Base-by-base conservation (phyloP, 169 alveolate genomes). In the Cryptosporidium ubiquitum region DNA sequence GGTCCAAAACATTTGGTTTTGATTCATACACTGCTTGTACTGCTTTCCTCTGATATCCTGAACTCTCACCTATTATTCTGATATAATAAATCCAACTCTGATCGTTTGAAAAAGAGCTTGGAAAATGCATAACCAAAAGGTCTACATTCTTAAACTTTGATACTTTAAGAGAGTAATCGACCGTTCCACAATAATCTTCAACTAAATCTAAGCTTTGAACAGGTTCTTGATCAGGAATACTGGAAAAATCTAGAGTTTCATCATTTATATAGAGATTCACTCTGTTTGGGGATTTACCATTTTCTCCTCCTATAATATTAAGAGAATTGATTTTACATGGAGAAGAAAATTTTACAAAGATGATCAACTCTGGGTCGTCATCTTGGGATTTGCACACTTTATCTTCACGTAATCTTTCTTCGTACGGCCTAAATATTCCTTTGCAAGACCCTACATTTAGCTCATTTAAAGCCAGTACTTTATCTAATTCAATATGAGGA, bases 331-430 rank as follows among this genome's bases (percentile, higher is more conserved):
- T 93, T 68, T 93, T 91, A 85, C 96, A 94, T 2, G 95, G 96
- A 16, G 94, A 86, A 7, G 84, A 33, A 33, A 55, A 64, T 12
- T 33, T 58, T 12, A 71, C 70, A 84, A 91, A 37, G 1, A 92
- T 35, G 55, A 94, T 94, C 91, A 94, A 85, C 55, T 94, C 96
- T n/a, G 94, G 91, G 68, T 94, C 96, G 2, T 68, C 95, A 29
- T 93, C 93, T 23, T 84, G 91, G 37, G 94, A 91, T 55, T 85
- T 92, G 75, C 96, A 94, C 61, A 71, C 55, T 29, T 74, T 69
- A 18, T 92, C 57, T 23, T 91, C 94, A 35, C 85, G 69, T 49
- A 93, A 68, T 31, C 96, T 69, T 9, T 91, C 85, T 26, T 91
- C 95, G 52, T 92, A 94, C 0, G 92, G 51, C 68, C 93, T 92